These are phyloP conservation scores for Tetradesmus lagerheimii DNA, from an alignment of 139 green algal species.

Conservation along the genomic window DNA sequence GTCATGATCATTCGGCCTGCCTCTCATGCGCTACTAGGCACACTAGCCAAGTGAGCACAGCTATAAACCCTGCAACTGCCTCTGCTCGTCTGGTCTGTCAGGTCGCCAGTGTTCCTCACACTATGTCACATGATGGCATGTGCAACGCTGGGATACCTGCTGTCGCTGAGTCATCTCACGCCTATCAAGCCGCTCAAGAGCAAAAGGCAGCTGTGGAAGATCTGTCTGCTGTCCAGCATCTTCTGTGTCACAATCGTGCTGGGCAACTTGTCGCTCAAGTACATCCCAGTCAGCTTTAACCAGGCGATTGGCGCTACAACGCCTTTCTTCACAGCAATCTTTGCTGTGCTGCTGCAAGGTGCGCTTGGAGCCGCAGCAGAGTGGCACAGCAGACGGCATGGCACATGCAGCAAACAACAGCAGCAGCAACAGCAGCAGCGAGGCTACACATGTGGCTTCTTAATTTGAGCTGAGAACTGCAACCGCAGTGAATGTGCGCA, in stretches of 20 bases:
- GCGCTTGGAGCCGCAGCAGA: not conserved
- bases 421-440: not conserved
- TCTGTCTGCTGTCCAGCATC: conserved; percentile 81
- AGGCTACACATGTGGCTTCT: not conserved
- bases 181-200: conserved; percentile 76
- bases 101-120: conserved; percentile 92
- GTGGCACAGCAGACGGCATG: not conserved
- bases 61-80: not conserved
- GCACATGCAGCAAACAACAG: too few relatives aligned
- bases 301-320: conserved; percentile 96
- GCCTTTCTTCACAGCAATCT: conserved; percentile 94
- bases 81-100: not conserved
- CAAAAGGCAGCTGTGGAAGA: conserved; percentile 76
- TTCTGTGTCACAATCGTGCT: conserved; percentile 94
- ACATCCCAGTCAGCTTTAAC: conserved; percentile 95
- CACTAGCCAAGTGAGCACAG: not conserved
- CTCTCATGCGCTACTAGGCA: not conserved
- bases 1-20: too few relatives aligned
- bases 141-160: conserved; percentile 67
- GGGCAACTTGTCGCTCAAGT: conserved; percentile 90
- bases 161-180: conserved; percentile 65
- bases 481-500: not conserved
- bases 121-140: conserved; percentile 95
- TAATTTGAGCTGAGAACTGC: not conserved
- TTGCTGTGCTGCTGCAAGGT: conserved; percentile 76